Percentiles rank a stretch among this genome's conserved stretches.
These are phyloP conservation scores for Pistacia atlantica DNA, from an alignment of 345 rosid genomes.

Conservation along the genomic window DNA sequence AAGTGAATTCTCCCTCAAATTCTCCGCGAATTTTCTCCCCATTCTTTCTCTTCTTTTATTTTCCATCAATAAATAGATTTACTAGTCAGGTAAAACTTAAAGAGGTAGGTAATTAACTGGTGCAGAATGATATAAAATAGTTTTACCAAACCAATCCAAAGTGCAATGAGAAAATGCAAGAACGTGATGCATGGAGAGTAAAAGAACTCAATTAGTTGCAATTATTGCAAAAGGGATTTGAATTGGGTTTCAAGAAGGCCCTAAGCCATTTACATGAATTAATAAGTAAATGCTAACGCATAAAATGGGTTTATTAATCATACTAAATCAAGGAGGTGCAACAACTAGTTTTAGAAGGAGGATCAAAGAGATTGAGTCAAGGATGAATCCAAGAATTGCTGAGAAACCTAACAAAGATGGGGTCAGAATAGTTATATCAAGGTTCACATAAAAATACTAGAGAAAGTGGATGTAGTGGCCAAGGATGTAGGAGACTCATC, in stretches of 20 bases:
- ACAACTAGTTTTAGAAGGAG: background rate
- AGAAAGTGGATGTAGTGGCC: conserved; percentile 1
- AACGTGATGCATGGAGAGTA: background rate
- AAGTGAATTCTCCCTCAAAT: too few relatives aligned
- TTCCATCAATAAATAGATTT: too few relatives aligned
- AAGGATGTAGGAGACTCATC: background rate
- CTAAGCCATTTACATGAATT: too few relatives aligned
- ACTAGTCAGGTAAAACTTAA: too few relatives aligned
- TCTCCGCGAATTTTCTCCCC: too few relatives aligned
- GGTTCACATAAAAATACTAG: background rate
- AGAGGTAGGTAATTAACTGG: background rate
- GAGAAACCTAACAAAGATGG: background rate
- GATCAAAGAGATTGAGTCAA: background rate
- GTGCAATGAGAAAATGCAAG: background rate
- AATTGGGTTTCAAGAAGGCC: background rate
- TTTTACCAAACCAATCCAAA: background rate
- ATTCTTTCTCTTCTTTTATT: too few relatives aligned
- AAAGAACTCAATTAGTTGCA: background rate
- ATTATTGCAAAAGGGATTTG: background rate
- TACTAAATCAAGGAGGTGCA: background rate
- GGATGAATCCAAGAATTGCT: background rate
- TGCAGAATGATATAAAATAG: background rate
- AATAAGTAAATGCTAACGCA: too few relatives aligned
- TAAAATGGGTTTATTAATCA: background rate
- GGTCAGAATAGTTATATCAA: background rate